Base-by-base conservation (phyloP, 1,284 basidiomycete genomes). In the Omphalotus olearius region DNA sequence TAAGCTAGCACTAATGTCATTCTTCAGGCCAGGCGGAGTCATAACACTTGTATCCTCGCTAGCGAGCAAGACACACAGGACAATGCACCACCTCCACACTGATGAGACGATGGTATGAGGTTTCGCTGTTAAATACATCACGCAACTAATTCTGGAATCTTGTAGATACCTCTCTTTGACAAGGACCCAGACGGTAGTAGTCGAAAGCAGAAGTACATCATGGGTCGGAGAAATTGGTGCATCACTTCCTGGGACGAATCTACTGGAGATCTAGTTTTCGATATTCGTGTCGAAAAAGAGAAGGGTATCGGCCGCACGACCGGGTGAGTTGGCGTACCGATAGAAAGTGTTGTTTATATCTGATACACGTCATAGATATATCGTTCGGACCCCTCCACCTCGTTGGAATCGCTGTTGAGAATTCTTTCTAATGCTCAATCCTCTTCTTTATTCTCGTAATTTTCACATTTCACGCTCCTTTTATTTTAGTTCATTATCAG, bases 191-290 rank as follows among this genome's bases (percentile, higher is more conserved):
- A 92, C 56, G 95, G 90, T 0, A 75, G 78, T 39, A 53, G 72
- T 11, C 74, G 80, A 20, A 85, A 86, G 62, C 83, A 86, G 59
- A 91, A 86, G 62, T 83, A 76, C 62, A 86, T 95, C 52, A 93
- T 93, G 80, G 89, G 91, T 1, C 76, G 83, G 45, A 79, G 96
- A 39, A 99, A 99, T 68, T 99, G 93, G 83, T 89, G 92, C 60
- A 76, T 78, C n/a, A 82, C 91, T 4, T 72, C 79, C 28, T 88
- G 81, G 69, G 78, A 89, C 39, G 62, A 67, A 3, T 47, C 60
- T 1, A 78, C 78, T 1, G 85, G 85, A 0, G 87, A 90, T 14
- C 65, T 98, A 48, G 68, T 82, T n/a, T 98, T 94, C 58, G 89
- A 94, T 59, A 80, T 98, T 58, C 81, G 90, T 1, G 83, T 98